Percentiles rank a stretch among this genome's conserved stretches.
phyloP scores from a whole-genome alignment of 2,329 filamentous ascomycete genomes.

The Didymella arachidicola region DNA sequence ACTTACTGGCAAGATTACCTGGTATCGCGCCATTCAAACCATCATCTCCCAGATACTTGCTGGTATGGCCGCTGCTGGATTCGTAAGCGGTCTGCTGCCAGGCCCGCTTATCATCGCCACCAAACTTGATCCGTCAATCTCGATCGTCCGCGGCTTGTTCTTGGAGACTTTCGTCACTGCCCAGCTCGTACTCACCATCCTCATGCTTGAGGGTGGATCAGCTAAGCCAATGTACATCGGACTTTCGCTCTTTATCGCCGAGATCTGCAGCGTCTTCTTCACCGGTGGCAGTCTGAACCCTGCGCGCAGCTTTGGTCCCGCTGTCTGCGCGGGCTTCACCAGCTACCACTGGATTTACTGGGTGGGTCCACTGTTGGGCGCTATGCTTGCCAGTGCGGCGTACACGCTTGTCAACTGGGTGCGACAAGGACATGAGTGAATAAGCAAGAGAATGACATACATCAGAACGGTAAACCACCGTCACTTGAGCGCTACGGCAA shows the following conservation, averaged over 20 bases:
- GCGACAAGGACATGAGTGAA: slow-evolving; percentile 17
- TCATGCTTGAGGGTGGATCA: slow-evolving; percentile 65
- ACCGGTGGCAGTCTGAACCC: slow-evolving; percentile 58
- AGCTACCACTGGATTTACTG: slow-evolving; percentile 54
- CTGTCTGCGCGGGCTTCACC: slow-evolving; percentile 51
- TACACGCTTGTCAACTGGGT: slow-evolving; percentile 53
- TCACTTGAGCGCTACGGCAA: not conserved
- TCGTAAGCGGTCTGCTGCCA: slow-evolving; percentile 43
- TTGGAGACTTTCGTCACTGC: slow-evolving; percentile 46
- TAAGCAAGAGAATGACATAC: not conserved
- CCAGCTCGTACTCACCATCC: slow-evolving; percentile 46
- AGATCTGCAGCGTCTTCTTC: slow-evolving; percentile 58
- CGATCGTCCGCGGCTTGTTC: slow-evolving; percentile 37
- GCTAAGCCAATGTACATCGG: slow-evolving; percentile 79
- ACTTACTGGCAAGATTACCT: slow-evolving; percentile 32
- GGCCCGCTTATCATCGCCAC: slow-evolving; percentile 37
- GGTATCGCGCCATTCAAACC: slow-evolving; percentile 35
- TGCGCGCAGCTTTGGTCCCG: slow-evolving; percentile 56
- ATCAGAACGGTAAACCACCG: not conserved
- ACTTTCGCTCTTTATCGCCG: slow-evolving; percentile 69
- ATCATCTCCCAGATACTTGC: slow-evolving; percentile 42
- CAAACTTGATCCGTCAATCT: slow-evolving; percentile 33
- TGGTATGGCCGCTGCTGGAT: slow-evolving; percentile 40
- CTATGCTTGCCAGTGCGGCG: slow-evolving; percentile 56
- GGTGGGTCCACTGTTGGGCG: slow-evolving; percentile 54